Evolutionary conservation across 768 basidiomycete genomes (phyloP), one percentile per base, ranked within the genome.

Genomic region (Panus rudis): DNA sequence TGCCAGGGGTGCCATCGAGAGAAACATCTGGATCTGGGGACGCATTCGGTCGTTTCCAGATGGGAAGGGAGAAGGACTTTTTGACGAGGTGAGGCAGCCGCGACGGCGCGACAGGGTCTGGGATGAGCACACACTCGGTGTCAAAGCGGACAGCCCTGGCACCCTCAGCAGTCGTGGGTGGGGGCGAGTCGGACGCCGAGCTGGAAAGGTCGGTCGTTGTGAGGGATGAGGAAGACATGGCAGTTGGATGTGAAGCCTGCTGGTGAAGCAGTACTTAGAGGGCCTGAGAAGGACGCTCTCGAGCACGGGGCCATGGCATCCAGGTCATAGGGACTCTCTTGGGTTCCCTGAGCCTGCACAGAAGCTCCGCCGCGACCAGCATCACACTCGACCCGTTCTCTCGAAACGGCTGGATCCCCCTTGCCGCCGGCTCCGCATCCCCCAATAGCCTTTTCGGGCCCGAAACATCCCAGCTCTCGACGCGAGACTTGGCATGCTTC

Each of bases 121-220:
- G 85, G 43, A 89, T 88, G 53, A 89, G 72, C 4, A 84, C 66
- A 46, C 86, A 88, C 53, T 81, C 73, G 41, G 69, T 66, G 66
- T 88, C 76, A 62, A 89, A 89, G 43, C 85, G 73, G 4, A 88
- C 86, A n/a, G n/a, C n/a, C n/a, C n/a, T n/a, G n/a, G n/a, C n/a
- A n/a, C n/a, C n/a, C n/a, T n/a, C n/a, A n/a, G n/a, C n/a, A n/a
- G n/a, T n/a, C n/a, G n/a, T n/a, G n/a, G n/a, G n/a, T n/a, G n/a
- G n/a, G n/a, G n/a, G n/a, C n/a, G n/a, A n/a, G n/a, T n/a, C n/a
- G n/a, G n/a, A n/a, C n/a, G n/a, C n/a, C n/a, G n/a, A n/a, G n/a
- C n/a, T n/a, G n/a, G n/a, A n/a, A n/a, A n/a, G n/a, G n/a, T n/a
- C n/a, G n/a, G n/a, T 30, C 10, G 28, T 30, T 10, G 33, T 35